phyloP scores from a whole-genome alignment of 2,329 filamentous ascomycete species.

The Curvularia spicifera region DNA sequence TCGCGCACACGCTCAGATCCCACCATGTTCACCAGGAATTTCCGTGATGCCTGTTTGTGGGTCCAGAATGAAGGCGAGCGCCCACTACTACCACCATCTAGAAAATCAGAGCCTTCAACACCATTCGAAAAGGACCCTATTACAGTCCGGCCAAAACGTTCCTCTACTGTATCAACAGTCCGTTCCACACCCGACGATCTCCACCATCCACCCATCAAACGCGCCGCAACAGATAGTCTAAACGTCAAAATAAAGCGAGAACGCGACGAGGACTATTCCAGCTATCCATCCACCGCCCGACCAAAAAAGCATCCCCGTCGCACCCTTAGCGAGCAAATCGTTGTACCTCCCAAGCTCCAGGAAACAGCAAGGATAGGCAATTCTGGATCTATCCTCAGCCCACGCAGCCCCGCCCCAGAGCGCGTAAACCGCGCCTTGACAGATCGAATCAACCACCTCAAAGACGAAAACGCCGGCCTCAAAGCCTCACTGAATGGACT shows the following conservation, averaged over 20 bases:
- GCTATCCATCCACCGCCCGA: slow-evolving; percentile 10
- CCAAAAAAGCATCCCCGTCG: slow-evolving; percentile 30
- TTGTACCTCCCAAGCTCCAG: slow-evolving; percentile 20
- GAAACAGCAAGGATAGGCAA: slow-evolving; percentile 11
- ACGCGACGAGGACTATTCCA: slow-evolving; percentile 29
- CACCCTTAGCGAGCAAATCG: slow-evolving; percentile 30
- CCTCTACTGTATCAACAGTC: slow-evolving; percentile 61
- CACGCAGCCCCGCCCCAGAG: slow-evolving; percentile 28
- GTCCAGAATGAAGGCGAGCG: slow-evolving; percentile 35
- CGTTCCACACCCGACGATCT: slow-evolving; percentile 14
- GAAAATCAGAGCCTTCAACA: slow-evolving; percentile 28
- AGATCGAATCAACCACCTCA: slow-evolving; percentile 28
- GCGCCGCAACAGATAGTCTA: slow-evolving; percentile 28
- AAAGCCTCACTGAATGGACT: slow-evolving; percentile 15
- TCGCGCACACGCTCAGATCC: slow-evolving; percentile 33
- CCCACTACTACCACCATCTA: slow-evolving; percentile 24
- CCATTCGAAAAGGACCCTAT: slow-evolving; percentile 21
- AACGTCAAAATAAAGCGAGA: slow-evolving; percentile 35
- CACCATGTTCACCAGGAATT: slow-evolving; percentile 39
- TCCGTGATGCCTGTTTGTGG: slow-evolving; percentile 37
- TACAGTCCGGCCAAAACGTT: slow-evolving; percentile 65
- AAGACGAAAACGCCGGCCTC: slow-evolving; percentile 25
- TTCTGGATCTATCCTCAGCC: slow-evolving; percentile 14
- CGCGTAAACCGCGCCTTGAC: slow-evolving; percentile 29
- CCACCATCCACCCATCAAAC: slow-evolving; percentile 22